Evolutionary conservation across 2,329 filamentous ascomycete species (phyloP), one percentile per base, ranked within the genome.

Genomic region (Teratosphaeria gauchensis): DNA sequence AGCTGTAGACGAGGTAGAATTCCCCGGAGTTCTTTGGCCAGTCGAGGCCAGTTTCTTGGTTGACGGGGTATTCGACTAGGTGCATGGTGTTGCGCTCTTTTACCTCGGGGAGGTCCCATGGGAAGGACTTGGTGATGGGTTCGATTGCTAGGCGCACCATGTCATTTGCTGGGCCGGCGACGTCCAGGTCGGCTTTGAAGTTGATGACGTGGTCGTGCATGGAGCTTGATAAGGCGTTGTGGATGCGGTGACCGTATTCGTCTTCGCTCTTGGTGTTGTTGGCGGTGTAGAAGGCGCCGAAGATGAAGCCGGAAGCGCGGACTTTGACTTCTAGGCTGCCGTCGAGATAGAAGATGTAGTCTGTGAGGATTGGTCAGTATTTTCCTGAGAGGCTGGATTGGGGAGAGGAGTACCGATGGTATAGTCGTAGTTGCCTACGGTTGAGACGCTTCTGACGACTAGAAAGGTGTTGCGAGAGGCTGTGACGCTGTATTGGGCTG

Each of bases 341-440:
- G 60, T 83, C 81, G 8, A 79, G 64, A 64, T 75, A 77, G 68
- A 84, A 83, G 16, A 72, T 69, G 63, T 82, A 83, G 54, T 73
- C 74, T 48, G 6, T 21, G 42, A 48, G n/a, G 16, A 2, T 16
- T 19, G n/a, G 42, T 48, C n/a, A 48, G 35, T 42, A n/a, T 5
- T 9, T 12, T 14, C 1, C 5, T 12, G 11, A 16, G n/a, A 16
- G n/a, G 8, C 2, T 16, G 11, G 42, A 21, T 19, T 1, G n/a
- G 6, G 16, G n/a, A 4, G n/a, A 21, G 19, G 42, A 8, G 5
- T 48, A 48, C 42, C 42, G 56, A 82, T 77, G n/a, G 75, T 75
- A 59, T 68, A 78, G 61, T 83, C 80, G 65, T 83, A 82, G 68
- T 83, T 83, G 1, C 79, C 80, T 2, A 83, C 76, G 0, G 79